These are phyloP conservation scores for Blastocystis sp. DNA, from an alignment of 352 stramenopile genomes.

Conservation along the genomic window DNA sequence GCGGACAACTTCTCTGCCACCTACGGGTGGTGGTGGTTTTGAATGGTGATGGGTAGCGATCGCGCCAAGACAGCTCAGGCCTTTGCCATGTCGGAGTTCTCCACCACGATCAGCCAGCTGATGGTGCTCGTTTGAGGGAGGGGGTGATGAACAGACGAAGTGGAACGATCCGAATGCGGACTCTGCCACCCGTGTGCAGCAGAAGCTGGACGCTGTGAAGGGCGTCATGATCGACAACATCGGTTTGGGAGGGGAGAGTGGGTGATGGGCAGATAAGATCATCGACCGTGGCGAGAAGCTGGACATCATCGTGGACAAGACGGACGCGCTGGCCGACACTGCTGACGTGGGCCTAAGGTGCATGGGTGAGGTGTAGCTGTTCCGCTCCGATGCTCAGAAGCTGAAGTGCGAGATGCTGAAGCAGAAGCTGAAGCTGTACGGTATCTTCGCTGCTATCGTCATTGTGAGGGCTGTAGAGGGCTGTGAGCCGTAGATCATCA, in stretches of 20 bases:
- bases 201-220: conserved; percentile 94
- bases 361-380: conserved; percentile 21
- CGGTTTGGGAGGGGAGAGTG: conserved; percentile 69
- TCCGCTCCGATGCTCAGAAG: conserved; percentile 49
- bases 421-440: conserved; percentile 56
- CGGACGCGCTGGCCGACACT: conserved; percentile 46
- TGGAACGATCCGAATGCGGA: conserved; percentile 84
- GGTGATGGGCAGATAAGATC: conserved; percentile 80
- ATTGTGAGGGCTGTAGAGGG: neutral
- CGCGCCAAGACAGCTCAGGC: conserved; percentile 61
- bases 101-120: conserved; percentile 19
- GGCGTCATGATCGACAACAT: conserved; percentile 98
- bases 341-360: conserved; percentile 70
- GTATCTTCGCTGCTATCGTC: conserved; percentile 43
- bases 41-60: neutral
- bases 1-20: conserved; percentile 37
- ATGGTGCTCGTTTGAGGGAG: neutral
- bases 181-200: conserved; percentile 85
- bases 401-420: conserved; percentile 62
- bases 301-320: conserved; percentile 75
- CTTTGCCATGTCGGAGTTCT: conserved; percentile 64
- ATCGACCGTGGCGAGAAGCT: conserved; percentile 95
- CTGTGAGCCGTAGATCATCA: conserved; percentile 7
- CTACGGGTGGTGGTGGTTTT: conserved; percentile 6
- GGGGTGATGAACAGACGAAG: neutral